Evolutionary conservation across 495 filamentous ascomycete genomes (phyloP).

Genomic region (Staphylotrichum tortipilum): DNA sequence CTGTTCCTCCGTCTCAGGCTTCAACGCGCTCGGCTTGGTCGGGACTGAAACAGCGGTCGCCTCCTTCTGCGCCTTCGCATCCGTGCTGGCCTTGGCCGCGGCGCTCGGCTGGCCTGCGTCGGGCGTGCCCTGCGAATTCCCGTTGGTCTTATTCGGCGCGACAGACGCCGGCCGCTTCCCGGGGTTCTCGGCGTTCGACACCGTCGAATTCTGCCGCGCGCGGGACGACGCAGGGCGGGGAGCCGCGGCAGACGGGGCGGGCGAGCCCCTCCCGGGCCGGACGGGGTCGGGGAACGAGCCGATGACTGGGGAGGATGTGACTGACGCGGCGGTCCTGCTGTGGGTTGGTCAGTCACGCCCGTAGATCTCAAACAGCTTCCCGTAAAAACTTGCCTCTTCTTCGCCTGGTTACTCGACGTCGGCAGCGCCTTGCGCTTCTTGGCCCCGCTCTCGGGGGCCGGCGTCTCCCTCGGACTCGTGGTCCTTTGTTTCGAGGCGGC

Average conservation of each 20-base stretch:
- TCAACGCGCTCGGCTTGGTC: slow-evolving; percentile 10
- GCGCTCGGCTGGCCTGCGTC: slow-evolving; percentile 18
- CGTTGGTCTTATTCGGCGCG: slow-evolving; percentile 42
- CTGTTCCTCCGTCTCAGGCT: slow-evolving; percentile 15
- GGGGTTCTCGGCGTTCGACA: slow-evolving; percentile 41
- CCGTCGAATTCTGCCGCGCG: slow-evolving; percentile 58
- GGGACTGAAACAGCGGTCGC: slow-evolving; percentile 3
- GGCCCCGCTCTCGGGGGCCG: slow-evolving; percentile 44
- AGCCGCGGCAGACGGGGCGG: slow-evolving; percentile 28
- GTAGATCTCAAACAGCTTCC: not conserved
- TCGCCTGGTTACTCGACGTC: slow-evolving; percentile 50
- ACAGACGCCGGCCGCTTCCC: slow-evolving; percentile 54
- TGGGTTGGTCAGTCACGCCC: slow-evolving; percentile 8
- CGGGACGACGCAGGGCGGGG: slow-evolving; percentile 56
- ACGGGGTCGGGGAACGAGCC: slow-evolving; percentile 50
- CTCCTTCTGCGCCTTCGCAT: slow-evolving; percentile 29
- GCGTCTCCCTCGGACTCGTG: slow-evolving; percentile 54
- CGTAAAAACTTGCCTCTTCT: slow-evolving; percentile 56
- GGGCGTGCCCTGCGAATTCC: slow-evolving; percentile 16
- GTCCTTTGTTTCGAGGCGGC: slow-evolving; percentile 43
- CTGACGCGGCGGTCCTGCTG: slow-evolving; percentile 37
- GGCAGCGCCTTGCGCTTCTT: slow-evolving; percentile 65
- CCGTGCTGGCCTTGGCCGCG: slow-evolving; percentile 26
- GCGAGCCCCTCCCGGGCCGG: slow-evolving; percentile 32
- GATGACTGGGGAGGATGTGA: slow-evolving; percentile 64